A percentile compares a stretch with the other conserved stretches of the same genome.
These are phyloP conservation scores for Ganoderma lucidum DNA, from an alignment of 1,284 basidiomycete genomes.

Conservation along the genomic window DNA sequence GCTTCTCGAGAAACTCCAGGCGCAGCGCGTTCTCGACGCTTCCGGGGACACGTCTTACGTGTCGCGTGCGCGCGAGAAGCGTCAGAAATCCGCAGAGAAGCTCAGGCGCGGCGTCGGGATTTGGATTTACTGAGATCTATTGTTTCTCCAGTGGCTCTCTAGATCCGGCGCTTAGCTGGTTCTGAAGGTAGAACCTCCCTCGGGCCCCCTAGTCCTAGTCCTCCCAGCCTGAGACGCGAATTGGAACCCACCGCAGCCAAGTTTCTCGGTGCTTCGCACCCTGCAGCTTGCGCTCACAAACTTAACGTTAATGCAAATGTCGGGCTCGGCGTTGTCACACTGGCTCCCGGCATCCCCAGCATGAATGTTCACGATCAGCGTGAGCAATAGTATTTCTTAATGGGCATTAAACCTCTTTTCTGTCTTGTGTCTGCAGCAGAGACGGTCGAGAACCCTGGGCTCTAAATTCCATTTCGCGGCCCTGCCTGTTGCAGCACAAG, in stretches of 20 bases:
- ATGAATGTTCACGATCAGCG: neutral
- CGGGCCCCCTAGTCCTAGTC: too few species aligned
- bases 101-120: neutral
- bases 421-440: neutral
- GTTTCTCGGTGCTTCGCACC: neutral
- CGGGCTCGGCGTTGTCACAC: neutral
- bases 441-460: neutral
- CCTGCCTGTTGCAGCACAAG: neutral
- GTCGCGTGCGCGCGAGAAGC: neutral
- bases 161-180: neutral
- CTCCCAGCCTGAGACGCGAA: neutral
- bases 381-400: neutral
- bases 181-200: neutral
- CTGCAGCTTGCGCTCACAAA: neutral
- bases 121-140: neutral
- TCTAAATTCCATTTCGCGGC: neutral
- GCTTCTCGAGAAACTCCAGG: neutral
- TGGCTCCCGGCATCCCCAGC: neutral
- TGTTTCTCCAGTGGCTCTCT: neutral
- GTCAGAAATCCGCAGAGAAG: constrained; percentile 4
- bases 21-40: constrained; percentile 6
- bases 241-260: neutral
- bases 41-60: neutral
- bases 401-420: neutral
- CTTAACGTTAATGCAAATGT: neutral